These are phyloP conservation scores for Diaporthe australafricana DNA, from an alignment of 2,329 filamentous ascomycete genomes.

Conservation along the genomic window DNA sequence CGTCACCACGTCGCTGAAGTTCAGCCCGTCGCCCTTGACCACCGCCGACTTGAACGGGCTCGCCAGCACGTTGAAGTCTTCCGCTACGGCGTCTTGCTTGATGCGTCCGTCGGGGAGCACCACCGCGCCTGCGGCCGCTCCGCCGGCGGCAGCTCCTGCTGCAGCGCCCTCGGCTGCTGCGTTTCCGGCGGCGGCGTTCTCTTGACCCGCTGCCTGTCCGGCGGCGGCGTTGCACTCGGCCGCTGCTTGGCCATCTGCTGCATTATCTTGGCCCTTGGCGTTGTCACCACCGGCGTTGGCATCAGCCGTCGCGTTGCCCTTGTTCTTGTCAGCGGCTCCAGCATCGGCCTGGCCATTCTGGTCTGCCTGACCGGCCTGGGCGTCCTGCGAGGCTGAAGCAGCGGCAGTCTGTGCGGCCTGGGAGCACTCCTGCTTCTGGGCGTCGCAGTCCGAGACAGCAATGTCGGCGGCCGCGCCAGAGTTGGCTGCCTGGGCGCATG, in stretches of 20 bases:
- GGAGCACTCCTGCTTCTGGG: conserved; percentile 6
- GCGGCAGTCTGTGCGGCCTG: conserved; percentile 12
- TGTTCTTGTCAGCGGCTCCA: too few relatives aligned
- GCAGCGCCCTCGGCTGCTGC: neutral
- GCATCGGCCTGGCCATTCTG: neutral
- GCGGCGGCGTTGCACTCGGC: neutral
- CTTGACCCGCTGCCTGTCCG: neutral
- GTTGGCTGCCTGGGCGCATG: conserved; percentile 20
- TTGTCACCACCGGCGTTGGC: neutral
- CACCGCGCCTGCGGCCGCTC: neutral
- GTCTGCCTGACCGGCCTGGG: neutral
- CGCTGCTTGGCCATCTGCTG: neutral
- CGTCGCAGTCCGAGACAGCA: conserved; percentile 16
- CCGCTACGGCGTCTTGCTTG: conserved; percentile 35
- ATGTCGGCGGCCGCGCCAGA: neutral
- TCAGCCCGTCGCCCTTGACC: conserved; percentile 42
- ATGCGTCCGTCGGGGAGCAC: conserved; percentile 41
- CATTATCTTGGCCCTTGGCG: neutral
- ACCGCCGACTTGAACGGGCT: conserved; percentile 43
- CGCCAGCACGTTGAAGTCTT: conserved; percentile 41
- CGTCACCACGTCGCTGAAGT: conserved; percentile 37
- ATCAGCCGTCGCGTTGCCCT: neutral
- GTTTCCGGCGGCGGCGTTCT: neutral
- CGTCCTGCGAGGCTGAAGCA: neutral
- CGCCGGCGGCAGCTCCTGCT: neutral